Percentiles rank a stretch among this genome's conserved stretches.
Conservation (phyloP, 2,329 filamentous ascomycete species). For the Beauveria rudraprayagi region DNA sequence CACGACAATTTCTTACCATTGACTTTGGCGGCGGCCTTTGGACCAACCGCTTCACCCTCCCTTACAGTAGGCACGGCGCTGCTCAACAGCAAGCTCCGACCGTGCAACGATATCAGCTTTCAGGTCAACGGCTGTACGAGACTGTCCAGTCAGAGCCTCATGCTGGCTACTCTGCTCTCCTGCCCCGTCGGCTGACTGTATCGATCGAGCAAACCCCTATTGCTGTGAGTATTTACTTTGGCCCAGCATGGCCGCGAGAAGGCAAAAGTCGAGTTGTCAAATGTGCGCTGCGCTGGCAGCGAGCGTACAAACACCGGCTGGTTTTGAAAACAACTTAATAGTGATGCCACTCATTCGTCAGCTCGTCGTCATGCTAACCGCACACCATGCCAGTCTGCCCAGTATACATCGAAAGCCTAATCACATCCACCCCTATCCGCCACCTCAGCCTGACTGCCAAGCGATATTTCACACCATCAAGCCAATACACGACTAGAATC, state of each 20-base stretch:
- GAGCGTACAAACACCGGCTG: too few relatives aligned
- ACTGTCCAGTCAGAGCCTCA: neutral
- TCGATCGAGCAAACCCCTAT: neutral
- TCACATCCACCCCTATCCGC: neutral
- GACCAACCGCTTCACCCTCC: neutral
- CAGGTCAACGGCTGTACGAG: neutral
- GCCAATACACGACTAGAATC: neutral
- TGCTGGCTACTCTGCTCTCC: neutral
- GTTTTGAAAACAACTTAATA: neutral
- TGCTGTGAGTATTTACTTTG: neutral
- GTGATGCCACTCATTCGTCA: neutral
- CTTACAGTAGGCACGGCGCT: neutral
- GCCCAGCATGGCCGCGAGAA: neutral
- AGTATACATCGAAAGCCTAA: neutral
- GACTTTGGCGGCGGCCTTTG: neutral
- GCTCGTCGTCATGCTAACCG: neutral
- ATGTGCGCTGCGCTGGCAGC: neutral
- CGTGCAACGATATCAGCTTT: neutral
- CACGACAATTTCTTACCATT: neutral
- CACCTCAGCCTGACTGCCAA: neutral
- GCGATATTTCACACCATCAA: neutral
- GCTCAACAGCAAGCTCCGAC: neutral
- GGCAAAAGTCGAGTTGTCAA: neutral
- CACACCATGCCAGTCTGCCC: neutral
- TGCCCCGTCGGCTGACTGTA: neutral